phyloP scores from a whole-genome alignment of 1,139 yeast genomes.

The Scheffersomyces titani region DNA sequence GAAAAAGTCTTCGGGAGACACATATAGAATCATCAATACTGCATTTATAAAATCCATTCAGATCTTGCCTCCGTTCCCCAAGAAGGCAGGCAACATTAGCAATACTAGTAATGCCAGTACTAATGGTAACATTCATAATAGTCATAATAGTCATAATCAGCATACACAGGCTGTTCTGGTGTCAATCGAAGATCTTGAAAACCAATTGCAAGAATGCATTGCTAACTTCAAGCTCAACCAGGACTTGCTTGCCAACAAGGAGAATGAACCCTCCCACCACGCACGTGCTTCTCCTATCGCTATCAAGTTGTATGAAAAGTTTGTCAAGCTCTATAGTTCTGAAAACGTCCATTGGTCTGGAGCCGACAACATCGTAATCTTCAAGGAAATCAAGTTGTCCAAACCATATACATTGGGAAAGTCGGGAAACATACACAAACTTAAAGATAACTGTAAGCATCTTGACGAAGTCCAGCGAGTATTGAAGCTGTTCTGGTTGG shows the following conservation, averaged over 20 bases:
- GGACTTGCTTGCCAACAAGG: background rate
- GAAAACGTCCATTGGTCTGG: slow-evolving; percentile 28
- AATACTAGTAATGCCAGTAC: slow-evolving; percentile 4
- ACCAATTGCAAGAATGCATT: slow-evolving; percentile 14
- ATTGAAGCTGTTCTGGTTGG: slow-evolving; percentile 58
- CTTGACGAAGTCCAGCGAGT: slow-evolving; percentile 51
- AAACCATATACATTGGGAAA: slow-evolving; percentile 33
- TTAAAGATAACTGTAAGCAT: slow-evolving; percentile 37
- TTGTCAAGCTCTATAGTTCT: slow-evolving; percentile 21
- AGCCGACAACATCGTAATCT: slow-evolving; percentile 22
- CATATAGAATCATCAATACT: slow-evolving; percentile 57
- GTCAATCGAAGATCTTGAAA: slow-evolving; percentile 20
- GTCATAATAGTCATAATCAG: slow-evolving; percentile 6
- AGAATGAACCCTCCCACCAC: slow-evolving; percentile 1
- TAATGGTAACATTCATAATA: slow-evolving; percentile 3
- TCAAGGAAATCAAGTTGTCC: slow-evolving; percentile 25
- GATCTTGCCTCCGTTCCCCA: slow-evolving; percentile 33
- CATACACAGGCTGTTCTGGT: slow-evolving; percentile 6
- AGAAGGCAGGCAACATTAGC: slow-evolving; percentile 11
- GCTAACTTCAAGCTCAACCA: slow-evolving; percentile 10
- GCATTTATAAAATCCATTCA: slow-evolving; percentile 58
- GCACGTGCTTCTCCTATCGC: slow-evolving; percentile 15
- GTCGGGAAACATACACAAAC: slow-evolving; percentile 20
- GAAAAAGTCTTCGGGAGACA: slow-evolving; percentile 20
- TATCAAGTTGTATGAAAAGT: slow-evolving; percentile 19